Percentiles rank a stretch among this genome's conserved stretches.
phyloP scores from a whole-genome alignment of 1,284 basidiomycete species.

The Leccinum subrobustum region DNA sequence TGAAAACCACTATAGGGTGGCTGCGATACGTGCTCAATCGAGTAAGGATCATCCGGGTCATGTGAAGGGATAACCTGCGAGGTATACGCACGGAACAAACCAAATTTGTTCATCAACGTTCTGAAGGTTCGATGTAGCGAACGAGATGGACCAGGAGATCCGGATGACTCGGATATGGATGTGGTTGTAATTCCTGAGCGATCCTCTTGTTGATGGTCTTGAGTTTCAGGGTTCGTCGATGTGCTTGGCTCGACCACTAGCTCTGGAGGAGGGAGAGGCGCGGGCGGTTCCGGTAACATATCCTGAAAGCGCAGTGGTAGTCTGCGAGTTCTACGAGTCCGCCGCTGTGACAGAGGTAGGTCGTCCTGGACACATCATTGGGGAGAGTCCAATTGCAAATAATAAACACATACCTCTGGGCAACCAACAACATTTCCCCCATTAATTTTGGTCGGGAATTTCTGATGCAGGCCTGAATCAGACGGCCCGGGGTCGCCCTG shows the following conservation, averaged over 20 bases:
- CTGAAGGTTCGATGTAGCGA: not conserved
- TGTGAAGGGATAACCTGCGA: not conserved
- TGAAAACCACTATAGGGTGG: not conserved
- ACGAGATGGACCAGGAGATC: not conserved
- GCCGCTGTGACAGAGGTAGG: not conserved
- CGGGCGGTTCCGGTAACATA: not conserved
- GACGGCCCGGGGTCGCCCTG: not conserved
- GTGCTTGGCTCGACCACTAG: not conserved
- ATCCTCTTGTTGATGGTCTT: not conserved
- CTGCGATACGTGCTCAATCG: not conserved
- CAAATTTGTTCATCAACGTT: constrained; percentile 2
- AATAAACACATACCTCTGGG: not conserved
- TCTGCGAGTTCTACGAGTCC: not conserved
- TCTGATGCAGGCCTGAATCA: not conserved
- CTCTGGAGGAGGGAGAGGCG: not conserved
- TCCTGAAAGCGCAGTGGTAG: not conserved
- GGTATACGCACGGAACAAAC: constrained; percentile 1
- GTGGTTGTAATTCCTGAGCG: not conserved
- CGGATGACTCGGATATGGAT: not conserved
- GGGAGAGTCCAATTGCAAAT: not conserved
- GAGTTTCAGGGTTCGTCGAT: not conserved
- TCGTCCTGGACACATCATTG: not conserved
- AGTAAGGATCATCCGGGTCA: constrained; percentile 1
- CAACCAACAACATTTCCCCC: not conserved
- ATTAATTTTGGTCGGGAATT: not conserved